phyloP scores from a whole-genome alignment of 1,284 basidiomycete species.

The Trametes versicolor region DNA sequence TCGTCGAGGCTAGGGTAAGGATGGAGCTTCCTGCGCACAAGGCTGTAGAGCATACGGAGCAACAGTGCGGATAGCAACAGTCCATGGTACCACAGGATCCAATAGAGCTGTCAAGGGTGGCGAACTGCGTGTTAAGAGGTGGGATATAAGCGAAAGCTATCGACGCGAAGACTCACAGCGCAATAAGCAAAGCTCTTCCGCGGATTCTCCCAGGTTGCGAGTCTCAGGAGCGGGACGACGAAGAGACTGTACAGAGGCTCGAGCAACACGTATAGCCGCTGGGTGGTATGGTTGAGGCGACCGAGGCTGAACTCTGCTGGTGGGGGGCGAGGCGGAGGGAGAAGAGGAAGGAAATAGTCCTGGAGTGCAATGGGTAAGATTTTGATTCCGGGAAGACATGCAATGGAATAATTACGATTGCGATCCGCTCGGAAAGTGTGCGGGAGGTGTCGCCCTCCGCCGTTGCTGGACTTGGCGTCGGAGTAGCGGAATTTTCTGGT shows the following conservation, averaged over 20 bases:
- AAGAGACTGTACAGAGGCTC: constrained; percentile 61
- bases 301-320: constrained; percentile 61
- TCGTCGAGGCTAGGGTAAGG: constrained; percentile 65
- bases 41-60: constrained; percentile 56
- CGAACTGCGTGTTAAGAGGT: not conserved
- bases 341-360: constrained; percentile 55
- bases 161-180: constrained; percentile 51
- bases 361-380: constrained; percentile 33
- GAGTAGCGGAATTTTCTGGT: not conserved
- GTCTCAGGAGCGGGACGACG: constrained; percentile 47
- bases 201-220: constrained; percentile 67
- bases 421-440: constrained; percentile 28
- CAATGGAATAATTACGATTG: constrained; percentile 15
- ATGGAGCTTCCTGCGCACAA: constrained; percentile 59
- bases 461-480: not conserved
- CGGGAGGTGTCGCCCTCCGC: not conserved
- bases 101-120: constrained; percentile 57
- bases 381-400: not conserved
- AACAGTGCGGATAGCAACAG: constrained; percentile 62
- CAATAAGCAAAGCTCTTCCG: constrained; percentile 59
- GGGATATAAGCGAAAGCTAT: constrained; percentile 12
- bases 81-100: constrained; percentile 71
- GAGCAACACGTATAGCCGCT: constrained; percentile 63
- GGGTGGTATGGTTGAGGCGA: constrained; percentile 59
- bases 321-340: constrained; percentile 52